Percentiles rank a stretch among this genome's conserved stretches.
Evolutionary conservation across 106 monocot species (phyloP).

Genomic region (Allium fistulosum): DNA sequence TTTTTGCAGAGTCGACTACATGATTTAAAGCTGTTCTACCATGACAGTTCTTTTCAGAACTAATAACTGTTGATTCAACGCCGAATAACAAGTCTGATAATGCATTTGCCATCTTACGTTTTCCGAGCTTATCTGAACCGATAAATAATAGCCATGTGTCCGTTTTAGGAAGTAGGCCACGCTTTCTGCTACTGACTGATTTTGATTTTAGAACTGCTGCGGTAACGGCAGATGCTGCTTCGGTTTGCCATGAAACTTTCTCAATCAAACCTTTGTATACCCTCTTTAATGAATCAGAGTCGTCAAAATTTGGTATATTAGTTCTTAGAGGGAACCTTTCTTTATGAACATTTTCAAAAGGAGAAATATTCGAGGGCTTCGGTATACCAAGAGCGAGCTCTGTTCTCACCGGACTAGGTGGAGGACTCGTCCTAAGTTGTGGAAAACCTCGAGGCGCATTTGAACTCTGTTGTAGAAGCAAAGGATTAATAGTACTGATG

Average conservation of each 20-base stretch:
- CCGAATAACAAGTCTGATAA: conserved; percentile 62
- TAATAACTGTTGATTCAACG: conserved; percentile 27
- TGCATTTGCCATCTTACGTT: conserved; percentile 70
- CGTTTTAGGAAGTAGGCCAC: conserved; percentile 15
- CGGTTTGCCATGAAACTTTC: conserved; percentile 75
- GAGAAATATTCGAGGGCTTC: conserved; percentile 2
- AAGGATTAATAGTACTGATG: not conserved
- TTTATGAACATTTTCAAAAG: conserved; percentile 6
- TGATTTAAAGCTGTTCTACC: conserved; percentile 46
- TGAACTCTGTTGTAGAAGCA: not conserved
- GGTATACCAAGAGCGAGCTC: conserved; percentile 39
- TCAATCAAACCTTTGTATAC: conserved; percentile 60
- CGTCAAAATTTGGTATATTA: conserved; percentile 25
- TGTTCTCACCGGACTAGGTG: conserved; percentile 46
- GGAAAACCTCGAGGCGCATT: not conserved
- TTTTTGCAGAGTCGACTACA: conserved; percentile 41
- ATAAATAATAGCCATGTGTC: conserved; percentile 80
- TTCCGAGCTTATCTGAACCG: conserved; percentile 68
- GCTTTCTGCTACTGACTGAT: conserved; percentile 40
- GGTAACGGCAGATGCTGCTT: conserved; percentile 69
- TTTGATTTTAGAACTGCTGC: conserved; percentile 47
- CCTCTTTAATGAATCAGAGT: conserved; percentile 60
- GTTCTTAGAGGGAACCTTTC: conserved; percentile 13
- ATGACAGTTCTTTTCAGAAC: conserved; percentile 14
- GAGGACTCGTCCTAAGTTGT: conserved; percentile 15